Base-by-base conservation (phyloP, 2,329 filamentous ascomycete species). In the Corinectria fuckeliana region DNA sequence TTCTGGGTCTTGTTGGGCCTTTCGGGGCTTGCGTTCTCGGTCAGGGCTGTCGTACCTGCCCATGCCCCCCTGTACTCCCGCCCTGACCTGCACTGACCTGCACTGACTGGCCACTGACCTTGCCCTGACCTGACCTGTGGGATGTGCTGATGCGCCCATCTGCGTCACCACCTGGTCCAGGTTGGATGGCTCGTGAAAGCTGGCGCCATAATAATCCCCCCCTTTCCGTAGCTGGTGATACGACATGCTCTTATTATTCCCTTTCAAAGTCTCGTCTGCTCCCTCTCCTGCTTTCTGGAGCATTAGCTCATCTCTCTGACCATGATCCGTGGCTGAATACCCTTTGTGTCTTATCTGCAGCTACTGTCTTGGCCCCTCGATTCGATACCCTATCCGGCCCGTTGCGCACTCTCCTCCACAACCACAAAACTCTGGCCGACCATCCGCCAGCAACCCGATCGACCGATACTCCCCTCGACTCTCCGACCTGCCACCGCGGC, bases 331-430 rank as follows among this genome's bases (percentile, higher is more conserved):
- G 53, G 56, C 60, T 75, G 63, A 69, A 74, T 69, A 66, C 69
- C 67, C 62, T 60, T 64, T 28, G 44, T 63, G 32, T 57, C 65
- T 61, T 55, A 65, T 66, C 66, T 71, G 58, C 59, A 69, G 58
- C 60, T 71, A 65, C 66, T 74, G 30, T 58, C 64, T 49, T 68
- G 68, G 66, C 72, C 74, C 60, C 56, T 75, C 70, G 66, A 72
- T 57, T 61, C 68, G 66, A 72, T 57, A 61, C 68, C 55, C 62
- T 73, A 42, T 63, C 70, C 54, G 59, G 59, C 44, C 69, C 69
- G 36, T 66, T 75, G 53, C 69, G 64, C 50, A 69, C 56, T 57
- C 68, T 71, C 62, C 56, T 74, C 48, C 63, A 61, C 56, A 65
- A n/a, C n/a, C n/a, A n/a, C n/a, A n/a, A n/a, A 60, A 42, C 61